phyloP scores from a whole-genome alignment of 1,284 basidiomycete genomes.

The Ceratobasidium sp. region DNA sequence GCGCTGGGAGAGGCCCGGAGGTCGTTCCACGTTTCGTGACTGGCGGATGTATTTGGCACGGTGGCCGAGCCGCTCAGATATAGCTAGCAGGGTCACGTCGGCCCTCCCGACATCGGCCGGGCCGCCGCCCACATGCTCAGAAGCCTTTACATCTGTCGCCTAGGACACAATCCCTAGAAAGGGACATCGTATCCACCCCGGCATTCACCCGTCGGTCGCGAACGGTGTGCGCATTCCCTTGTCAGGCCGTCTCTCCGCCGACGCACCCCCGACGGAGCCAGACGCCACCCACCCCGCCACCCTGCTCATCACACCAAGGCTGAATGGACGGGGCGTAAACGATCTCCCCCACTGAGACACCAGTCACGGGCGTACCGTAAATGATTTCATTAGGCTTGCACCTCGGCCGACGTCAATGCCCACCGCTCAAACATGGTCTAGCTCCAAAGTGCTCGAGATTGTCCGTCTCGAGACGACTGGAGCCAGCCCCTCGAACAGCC shows the following conservation, averaged over 20 bases:
- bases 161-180: constrained; percentile 1
- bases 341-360: not conserved
- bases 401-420: not conserved
- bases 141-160: constrained; percentile 3
- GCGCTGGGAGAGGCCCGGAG: too few species aligned
- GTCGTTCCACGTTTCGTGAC: constrained; percentile 16
- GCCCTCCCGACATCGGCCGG: not conserved
- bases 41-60: not conserved
- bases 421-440: not conserved
- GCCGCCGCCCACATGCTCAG: not conserved
- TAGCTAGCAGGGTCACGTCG: constrained; percentile 7
- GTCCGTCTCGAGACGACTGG: not conserved
- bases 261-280: not conserved
- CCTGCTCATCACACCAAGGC: not conserved
- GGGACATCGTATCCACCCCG: constrained; percentile 8
- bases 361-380: not conserved
- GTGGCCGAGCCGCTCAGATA: constrained; percentile 1
- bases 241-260: not conserved
- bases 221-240: not conserved
- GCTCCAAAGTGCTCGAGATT: not conserved
- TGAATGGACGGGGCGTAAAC: not conserved
- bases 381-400: not conserved
- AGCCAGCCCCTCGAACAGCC: not conserved
- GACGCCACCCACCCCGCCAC: constrained; percentile 12
- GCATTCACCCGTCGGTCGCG: not conserved